Evolutionary conservation across 495 filamentous ascomycete species (phyloP).

Genomic region (Aspergillus bridgeri): DNA sequence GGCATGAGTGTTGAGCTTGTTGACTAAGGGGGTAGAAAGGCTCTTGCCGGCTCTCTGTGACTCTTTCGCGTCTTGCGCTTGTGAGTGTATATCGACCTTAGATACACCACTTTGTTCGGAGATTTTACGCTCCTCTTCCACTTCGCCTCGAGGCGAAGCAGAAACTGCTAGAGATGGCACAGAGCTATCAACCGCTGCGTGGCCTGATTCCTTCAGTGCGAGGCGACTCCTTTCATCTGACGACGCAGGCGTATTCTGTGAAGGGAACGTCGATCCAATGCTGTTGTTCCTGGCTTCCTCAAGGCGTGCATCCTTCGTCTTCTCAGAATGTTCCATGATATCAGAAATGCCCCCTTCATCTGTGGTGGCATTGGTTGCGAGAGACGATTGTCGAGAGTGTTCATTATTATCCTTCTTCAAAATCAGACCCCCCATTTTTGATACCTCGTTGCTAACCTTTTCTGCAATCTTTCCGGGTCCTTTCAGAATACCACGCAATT

Average conservation of each 20-base stretch:
- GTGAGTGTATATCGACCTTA: slow-evolving; percentile 9
- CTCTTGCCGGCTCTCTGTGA: slow-evolving; percentile 9
- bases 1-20: slow-evolving; percentile 6
- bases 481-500: slow-evolving; percentile 53
- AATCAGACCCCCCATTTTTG: slow-evolving; percentile 54
- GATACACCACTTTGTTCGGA: slow-evolving; percentile 17
- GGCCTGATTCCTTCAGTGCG: slow-evolving; percentile 32
- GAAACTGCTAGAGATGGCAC: slow-evolving; percentile 49
- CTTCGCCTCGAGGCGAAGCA: slow-evolving; percentile 44
- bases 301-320: background rate
- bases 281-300: slow-evolving; percentile 32
- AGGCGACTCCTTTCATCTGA: slow-evolving; percentile 8
- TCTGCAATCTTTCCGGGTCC: slow-evolving; percentile 50
- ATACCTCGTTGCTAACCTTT: slow-evolving; percentile 54
- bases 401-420: slow-evolving; percentile 44
- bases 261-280: slow-evolving; percentile 21
- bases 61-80: slow-evolving; percentile 11
- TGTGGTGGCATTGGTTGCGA: slow-evolving; percentile 35
- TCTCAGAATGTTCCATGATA: slow-evolving; percentile 13
- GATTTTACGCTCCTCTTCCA: slow-evolving; percentile 16
- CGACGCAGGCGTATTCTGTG: background rate
- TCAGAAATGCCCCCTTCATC: slow-evolving; percentile 44
- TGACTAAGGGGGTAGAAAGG: slow-evolving; percentile 15
- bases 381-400: slow-evolving; percentile 39
- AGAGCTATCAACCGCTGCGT: slow-evolving; percentile 26